phyloP scores from a whole-genome alignment of 306 rosid species.

The Mimosa bimucronata region DNA sequence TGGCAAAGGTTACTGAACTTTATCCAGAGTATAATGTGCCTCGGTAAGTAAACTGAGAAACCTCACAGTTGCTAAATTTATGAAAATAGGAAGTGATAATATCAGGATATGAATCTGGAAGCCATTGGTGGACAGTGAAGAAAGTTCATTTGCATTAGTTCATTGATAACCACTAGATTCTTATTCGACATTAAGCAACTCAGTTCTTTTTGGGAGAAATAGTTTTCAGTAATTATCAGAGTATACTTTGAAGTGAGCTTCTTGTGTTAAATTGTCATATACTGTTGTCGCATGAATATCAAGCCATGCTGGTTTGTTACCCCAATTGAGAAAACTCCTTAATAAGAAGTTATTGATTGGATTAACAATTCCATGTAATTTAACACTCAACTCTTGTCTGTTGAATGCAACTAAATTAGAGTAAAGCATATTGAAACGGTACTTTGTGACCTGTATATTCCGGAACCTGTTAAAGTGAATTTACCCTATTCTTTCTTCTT shows the following conservation, averaged over 20 bases:
- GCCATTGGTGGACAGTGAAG: background rate
- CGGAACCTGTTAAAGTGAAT: conserved; percentile 25
- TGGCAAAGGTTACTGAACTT: conserved; percentile 76
- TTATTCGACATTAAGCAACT: conserved; percentile 16
- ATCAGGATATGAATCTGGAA: background rate
- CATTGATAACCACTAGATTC: conserved; percentile 10
- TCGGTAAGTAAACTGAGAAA: conserved; percentile 46
- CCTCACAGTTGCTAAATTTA: conserved; percentile 17
- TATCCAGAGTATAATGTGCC: conserved; percentile 78
- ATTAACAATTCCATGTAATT: background rate
- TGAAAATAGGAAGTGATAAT: conserved; percentile 13
- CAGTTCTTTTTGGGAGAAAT: conserved; percentile 11
- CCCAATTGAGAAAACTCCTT: background rate
- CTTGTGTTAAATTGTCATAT: conserved; percentile 1
- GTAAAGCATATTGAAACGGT: background rate
- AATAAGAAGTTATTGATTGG: background rate
- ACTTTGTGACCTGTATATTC: too few species aligned
- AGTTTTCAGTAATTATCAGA: conserved; percentile 30
- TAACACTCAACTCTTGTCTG: background rate
- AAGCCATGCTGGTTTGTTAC: background rate
- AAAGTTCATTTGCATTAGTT: conserved; percentile 9
- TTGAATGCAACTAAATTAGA: background rate
- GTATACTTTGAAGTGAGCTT: conserved; percentile 21
- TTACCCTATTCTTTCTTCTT: background rate
- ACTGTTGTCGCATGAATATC: background rate